These are phyloP conservation scores for Wickerhamiella kazuoi DNA, from an alignment of 805 yeast species.

Conservation along the genomic window DNA sequence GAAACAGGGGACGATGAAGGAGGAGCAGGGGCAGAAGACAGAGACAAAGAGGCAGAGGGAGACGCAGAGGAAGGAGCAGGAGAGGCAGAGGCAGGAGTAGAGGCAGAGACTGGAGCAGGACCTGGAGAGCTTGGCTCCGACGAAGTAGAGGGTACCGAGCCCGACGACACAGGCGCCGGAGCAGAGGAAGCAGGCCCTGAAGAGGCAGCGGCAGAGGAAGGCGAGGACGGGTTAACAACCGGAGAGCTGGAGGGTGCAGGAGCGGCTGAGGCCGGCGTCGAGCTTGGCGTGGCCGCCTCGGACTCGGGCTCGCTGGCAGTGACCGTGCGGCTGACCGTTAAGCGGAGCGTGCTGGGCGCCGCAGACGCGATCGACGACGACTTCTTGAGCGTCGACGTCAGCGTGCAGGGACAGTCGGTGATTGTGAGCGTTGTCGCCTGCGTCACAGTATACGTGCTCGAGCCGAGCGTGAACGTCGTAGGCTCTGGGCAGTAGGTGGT, in stretches of 20 bases:
- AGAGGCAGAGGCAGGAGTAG: background rate
- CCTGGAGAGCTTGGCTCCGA: too few species aligned
- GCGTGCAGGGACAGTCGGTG: background rate
- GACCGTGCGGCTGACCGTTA: background rate
- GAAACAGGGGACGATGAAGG: background rate
- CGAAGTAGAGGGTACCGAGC: too few species aligned
- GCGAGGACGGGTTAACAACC: too few species aligned
- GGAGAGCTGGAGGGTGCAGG: too few species aligned
- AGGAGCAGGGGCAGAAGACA: background rate
- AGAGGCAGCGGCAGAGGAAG: background rate
- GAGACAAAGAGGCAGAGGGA: background rate
- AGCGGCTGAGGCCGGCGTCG: too few species aligned
- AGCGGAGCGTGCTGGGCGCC: background rate
- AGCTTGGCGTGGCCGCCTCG: background rate
- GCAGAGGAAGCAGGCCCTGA: background rate
- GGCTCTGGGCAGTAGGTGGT: conserved; percentile 67
- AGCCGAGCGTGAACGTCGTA: conserved; percentile 41
- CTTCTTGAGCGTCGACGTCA: background rate
- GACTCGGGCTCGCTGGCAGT: background rate
- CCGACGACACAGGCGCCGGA: too few species aligned
- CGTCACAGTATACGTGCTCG: conserved; percentile 28
- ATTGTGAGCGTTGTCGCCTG: conserved; percentile 31
- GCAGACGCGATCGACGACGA: too few species aligned
- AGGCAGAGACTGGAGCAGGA: background rate
- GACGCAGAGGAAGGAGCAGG: background rate